A percentile compares a stretch with the other conserved stretches of the same genome.
Evolutionary conservation across 306 rosid genomes (phyloP).

Genomic region (Cucumis cinereus): DNA sequence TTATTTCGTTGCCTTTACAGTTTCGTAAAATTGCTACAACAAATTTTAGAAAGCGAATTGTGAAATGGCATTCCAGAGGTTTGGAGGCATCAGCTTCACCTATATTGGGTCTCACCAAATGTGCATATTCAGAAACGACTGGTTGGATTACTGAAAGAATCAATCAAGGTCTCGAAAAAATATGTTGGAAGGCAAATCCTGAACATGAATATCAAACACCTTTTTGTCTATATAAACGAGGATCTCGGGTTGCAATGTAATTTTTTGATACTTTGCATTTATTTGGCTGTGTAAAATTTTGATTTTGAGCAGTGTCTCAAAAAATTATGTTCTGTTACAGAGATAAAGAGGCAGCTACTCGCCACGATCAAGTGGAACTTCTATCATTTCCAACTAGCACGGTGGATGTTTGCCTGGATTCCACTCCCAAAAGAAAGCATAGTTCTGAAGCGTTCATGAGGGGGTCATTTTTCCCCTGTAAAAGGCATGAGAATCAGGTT

Average conservation of each 20-base stretch:
- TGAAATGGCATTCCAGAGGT: slow-evolving; percentile 18
- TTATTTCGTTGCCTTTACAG: slow-evolving; percentile 33
- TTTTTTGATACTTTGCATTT: slow-evolving; percentile 13
- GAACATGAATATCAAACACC: slow-evolving; percentile 24
- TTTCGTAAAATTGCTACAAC: slow-evolving; percentile 36
- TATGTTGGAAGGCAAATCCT: slow-evolving; percentile 56
- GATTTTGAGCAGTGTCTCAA: slow-evolving; percentile 9
- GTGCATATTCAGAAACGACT: slow-evolving; percentile 45
- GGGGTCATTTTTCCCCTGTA: slow-evolving; percentile 65
- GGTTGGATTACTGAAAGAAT: slow-evolving; percentile 59
- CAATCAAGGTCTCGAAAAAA: slow-evolving; percentile 34
- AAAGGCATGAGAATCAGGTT: slow-evolving; percentile 71
- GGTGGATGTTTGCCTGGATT: slow-evolving; percentile 53
- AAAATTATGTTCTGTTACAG: slow-evolving; percentile 22
- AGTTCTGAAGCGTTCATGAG: slow-evolving; percentile 44
- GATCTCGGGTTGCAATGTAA: slow-evolving; percentile 44
- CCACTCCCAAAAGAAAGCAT: slow-evolving; percentile 48
- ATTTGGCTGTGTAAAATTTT: slow-evolving; percentile 4
- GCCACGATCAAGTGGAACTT: slow-evolving; percentile 45
- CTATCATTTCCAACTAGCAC: slow-evolving; percentile 34
- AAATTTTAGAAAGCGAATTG: slow-evolving; percentile 10
- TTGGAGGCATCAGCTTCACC: slow-evolving; percentile 17
- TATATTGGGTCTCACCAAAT: slow-evolving; percentile 42
- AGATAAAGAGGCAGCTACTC: slow-evolving; percentile 26
- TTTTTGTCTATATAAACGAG: slow-evolving; percentile 65